Base-by-base conservation (phyloP, 2,329 filamentous ascomycete genomes). In the Trichoderma brevicompactum region DNA sequence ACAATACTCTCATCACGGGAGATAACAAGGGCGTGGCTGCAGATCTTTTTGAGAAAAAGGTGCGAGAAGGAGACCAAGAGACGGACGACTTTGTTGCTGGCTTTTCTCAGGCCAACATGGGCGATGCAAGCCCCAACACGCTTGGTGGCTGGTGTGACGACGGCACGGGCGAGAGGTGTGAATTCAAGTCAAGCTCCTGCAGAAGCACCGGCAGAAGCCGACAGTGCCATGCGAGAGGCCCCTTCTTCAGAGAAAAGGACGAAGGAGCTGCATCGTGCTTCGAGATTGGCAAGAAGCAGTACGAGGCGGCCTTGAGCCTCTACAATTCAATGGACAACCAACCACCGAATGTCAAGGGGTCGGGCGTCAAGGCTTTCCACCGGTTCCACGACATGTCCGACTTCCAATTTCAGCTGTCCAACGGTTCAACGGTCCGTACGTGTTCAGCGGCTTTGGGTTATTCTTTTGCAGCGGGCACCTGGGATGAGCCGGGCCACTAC, bases 1-100 rank as follows among this genome's bases (percentile, higher is more conserved):
- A 97, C 79, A 96, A 96, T 78, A 96, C 92, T 0, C 82, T 96
- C 7, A 87, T 96, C 54, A 89, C 91, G 2, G 94, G 92, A 34
- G 94, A 97, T 76, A 97, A 97, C 81, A 97, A 97, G 79, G 94
- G 94, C 5, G 90, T 97, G 5, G 93, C 94, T 0, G 92, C 92
- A 3, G 87, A 89, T 70, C 81, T 96, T 6, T 91, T 97, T 68
- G 94, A 97, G 75, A 86, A 91, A 70, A 85, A 85, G 48, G 84
- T 91, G 64, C 79, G 79, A 5, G 80, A 84, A 34, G 73, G 78
- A 2, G 80, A 79, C 10, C 86, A 85, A 49, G 88, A 86, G 50
- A 82, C 86, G 0, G 81, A 85, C 1, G 84, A 83, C 10, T 96
- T 96, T 71, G 91, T 97, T 1, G 92, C 93, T 2, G 94, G 92